Evolutionary conservation across 108 stramenopile genomes (phyloP), one percentile per base, ranked within the genome.

Genomic region (Cyclostephanos invisitatus): DNA sequence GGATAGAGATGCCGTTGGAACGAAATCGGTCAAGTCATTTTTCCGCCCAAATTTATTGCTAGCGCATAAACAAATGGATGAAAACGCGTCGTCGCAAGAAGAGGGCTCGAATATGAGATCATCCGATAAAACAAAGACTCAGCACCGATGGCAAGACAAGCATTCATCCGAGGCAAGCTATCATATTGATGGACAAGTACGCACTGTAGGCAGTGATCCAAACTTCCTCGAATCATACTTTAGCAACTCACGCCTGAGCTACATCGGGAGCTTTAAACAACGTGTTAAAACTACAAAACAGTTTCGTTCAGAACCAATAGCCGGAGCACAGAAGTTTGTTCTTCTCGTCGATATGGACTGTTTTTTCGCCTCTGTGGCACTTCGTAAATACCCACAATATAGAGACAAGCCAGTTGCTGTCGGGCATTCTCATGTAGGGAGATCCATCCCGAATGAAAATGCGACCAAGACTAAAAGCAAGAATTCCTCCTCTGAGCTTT

Each of bases 291-390:
- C 63, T 27, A 29, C 44, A 8, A 58, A 20, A 7, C 36, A 55
- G 42, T 20, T 37, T 38, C 44, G 29, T 42, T 73, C 83, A 46
- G 48, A 50, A 25, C 42, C 58, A 15, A 84, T 50, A 53, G 66
- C 66, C 50, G 62, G 75, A 51, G 40, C 79, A 64, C 58, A 79
- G 32, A 83, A 93, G 49, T 89, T 87, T 54, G 87, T 98, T 20
- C 86, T 98, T 58, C 96, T 97, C 61, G 89, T 97, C 3, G 97
- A 98, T 68, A 96, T 98, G 96, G 97, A 98, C 80, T 96, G 95
- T 73, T 98, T 96, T 84, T 98, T 98, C 83, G 96, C 91, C 0
- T 62, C 85, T 44, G 97, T 96, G 49, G 89, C 83, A 10, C 72
- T 96, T 20, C 87, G 89, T 28, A 86, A 87, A n/a, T 92, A 75